Evolutionary conservation across 352 stramenopile genomes (phyloP), one percentile per base, ranked within the genome.

Genomic region (Phytophthora cajani): DNA sequence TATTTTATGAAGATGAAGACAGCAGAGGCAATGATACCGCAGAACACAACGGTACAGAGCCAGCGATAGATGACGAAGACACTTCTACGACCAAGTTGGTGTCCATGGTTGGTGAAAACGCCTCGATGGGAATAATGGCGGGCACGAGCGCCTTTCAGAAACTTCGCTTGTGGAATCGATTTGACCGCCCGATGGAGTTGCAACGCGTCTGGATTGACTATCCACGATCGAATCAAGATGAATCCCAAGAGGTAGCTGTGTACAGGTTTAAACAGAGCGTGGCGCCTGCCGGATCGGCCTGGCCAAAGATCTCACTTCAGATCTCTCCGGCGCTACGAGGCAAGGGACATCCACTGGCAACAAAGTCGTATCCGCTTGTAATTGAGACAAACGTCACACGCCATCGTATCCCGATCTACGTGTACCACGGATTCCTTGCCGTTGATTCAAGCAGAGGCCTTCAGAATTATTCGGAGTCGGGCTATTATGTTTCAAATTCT

Each of bases 311-410:
- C 36, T 68, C 60, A 12, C 61, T 87, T 44, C 55, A 77, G 32
- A 59, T 87, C 23, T 64, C 51, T 8, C 72, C 75, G 14, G 17
- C 36, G 9, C 11, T 72, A 5, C 53, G 52, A 53, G 55, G 14
- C 1, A 54, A 54, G 44, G 19, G n/a, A 16, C 21, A 64, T 9
- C 27, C 69, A 12, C 23, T 75, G 7, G 21, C 47, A 5, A n/a
- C 65, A 27, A 66, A 69, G 21, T 57, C 64, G 1, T 74, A 81
- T 40, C 47, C 62, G 1, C 49, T 88, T 8, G 57, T 78, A 50
- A 40, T 89, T 14, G 77, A 82, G 47, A 89, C 81, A 11, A 84
- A 85, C 52, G 64, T 74, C 42, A 81, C 77, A 10, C 65, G 67
- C 23, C 72, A 85, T 30, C 63, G 51, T 6, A 74, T 87, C 14